Evolutionary conservation across 352 stramenopile species (phyloP), one percentile per base, ranked within the genome.

Genomic region (Globisporangium okanoganense): DNA sequence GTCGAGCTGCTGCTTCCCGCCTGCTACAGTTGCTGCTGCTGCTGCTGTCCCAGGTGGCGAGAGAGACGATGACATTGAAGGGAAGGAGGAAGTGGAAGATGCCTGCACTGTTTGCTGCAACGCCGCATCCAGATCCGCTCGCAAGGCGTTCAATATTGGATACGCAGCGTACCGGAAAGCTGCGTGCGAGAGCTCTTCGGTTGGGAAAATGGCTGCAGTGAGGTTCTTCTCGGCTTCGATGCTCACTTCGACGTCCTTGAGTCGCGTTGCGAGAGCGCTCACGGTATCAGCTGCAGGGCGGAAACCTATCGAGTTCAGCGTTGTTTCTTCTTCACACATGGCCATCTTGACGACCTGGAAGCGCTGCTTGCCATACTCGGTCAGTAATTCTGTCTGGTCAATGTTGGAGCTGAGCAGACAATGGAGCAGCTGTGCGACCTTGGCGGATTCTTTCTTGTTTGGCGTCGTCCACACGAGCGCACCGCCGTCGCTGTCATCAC

Each of bases 301-400:
- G 25, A 87, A 87, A 1, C 66, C 70, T 16, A 87, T 51, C 0
- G 72, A 75, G 20, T 51, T 70, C 16, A 55, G 31, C 12, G 67
- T 57, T 7, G 25, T 22, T 14, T 62, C 56, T 14, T 81, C 68
- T 8, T 78, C 69, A 31, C 66, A 66, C 0, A 91, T 20, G 20
- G 82, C 76, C 72, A 85, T 79, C 59, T 72, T 81, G 1, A 79
- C 72, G 40, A 82, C 71, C 45, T 88, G 71, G 62, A 89, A 85
- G 41, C 85, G 79, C 51, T 90, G 76, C 33, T 84, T 86, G 45
- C 76, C 71, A 58, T 90, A 94, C 54, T 92, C 81, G 2, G 48
- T 58, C 5, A 90, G 64, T 8, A 92, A 62, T 20, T 87, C 79
- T 9, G 47, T 62, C 36, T 80, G 69, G 22, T 90, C 67, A 3